These are phyloP conservation scores for Sungouiozyma ichnusensis DNA, from an alignment of 805 yeast species.

Conservation along the genomic window DNA sequence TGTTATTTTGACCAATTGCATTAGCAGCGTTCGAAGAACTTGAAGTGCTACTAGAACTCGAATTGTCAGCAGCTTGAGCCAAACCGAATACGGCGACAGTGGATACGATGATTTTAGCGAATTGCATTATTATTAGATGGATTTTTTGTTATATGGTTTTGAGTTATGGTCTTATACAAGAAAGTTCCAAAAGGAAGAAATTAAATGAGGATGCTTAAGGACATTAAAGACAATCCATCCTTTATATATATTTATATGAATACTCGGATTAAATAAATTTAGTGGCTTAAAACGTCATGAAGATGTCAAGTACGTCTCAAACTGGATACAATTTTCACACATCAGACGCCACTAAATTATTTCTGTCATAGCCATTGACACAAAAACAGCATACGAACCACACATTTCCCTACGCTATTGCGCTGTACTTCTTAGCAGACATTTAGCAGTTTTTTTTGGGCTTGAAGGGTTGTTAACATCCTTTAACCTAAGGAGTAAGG, in stretches of 20 bases:
- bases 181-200: too few species aligned
- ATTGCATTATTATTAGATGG: slow-evolving; percentile 4
- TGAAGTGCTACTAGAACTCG: slow-evolving; percentile 1
- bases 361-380: slow-evolving; percentile 1
- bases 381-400: too few species aligned
- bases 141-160: background rate
- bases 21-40: slow-evolving; percentile 5
- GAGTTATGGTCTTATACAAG: too few species aligned
- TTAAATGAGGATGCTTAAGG: too few species aligned
- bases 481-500: too few species aligned
- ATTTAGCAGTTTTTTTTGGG: too few species aligned
- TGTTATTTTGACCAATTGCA: background rate
- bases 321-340: background rate
- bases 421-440: too few species aligned
- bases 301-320: background rate
- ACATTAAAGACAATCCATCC: background rate
- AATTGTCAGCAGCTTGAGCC: slow-evolving; percentile 5
- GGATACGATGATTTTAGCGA: slow-evolving; percentile 6
- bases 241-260: too few species aligned
- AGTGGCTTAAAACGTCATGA: background rate
- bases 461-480: too few species aligned
- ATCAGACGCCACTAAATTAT: slow-evolving; percentile 11
- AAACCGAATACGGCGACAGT: slow-evolving; percentile 6
- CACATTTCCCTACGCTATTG: too few species aligned
- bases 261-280: background rate